Conservation (phyloP, 768 basidiomycete species). For the Lentinula aciculospora region DNA sequence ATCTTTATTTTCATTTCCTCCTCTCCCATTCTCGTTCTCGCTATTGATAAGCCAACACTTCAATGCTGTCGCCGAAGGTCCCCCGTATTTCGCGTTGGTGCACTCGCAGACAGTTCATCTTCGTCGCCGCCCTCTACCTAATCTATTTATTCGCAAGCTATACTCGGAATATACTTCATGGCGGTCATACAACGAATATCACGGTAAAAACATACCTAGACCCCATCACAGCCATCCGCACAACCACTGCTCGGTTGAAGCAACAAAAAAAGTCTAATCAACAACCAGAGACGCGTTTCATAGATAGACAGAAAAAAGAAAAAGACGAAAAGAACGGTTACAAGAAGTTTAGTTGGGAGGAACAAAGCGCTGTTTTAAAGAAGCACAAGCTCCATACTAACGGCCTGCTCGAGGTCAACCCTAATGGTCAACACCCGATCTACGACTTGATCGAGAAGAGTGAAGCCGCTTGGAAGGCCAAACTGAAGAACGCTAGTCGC, state of each 20-base stretch:
- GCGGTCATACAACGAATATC: background rate
- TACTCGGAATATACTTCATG: background rate
- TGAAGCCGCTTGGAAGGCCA: slow-evolving; percentile 53
- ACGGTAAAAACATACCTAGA: background rate
- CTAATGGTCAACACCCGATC: slow-evolving; percentile 62
- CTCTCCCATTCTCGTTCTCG: background rate
- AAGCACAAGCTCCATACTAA: slow-evolving; percentile 23
- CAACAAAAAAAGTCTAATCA: background rate
- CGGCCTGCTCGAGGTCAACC: slow-evolving; percentile 35
- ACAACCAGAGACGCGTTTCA: background rate
- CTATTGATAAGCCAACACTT: no score
- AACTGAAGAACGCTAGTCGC: slow-evolving; percentile 66
- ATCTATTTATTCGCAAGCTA: background rate
- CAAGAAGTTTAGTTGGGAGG: background rate
- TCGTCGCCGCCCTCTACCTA: background rate
- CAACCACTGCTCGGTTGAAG: background rate
- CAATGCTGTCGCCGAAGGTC: background rate
- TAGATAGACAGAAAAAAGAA: background rate
- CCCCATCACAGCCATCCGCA: background rate
- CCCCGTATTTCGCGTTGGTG: background rate
- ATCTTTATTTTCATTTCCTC: background rate
- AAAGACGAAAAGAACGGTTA: background rate
- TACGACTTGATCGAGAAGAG: slow-evolving; percentile 69
- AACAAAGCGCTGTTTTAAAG: background rate
- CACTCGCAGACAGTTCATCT: background rate